Evolutionary conservation across 1,284 basidiomycete genomes (phyloP).

Genomic region (Phlebopus sp.): DNA sequence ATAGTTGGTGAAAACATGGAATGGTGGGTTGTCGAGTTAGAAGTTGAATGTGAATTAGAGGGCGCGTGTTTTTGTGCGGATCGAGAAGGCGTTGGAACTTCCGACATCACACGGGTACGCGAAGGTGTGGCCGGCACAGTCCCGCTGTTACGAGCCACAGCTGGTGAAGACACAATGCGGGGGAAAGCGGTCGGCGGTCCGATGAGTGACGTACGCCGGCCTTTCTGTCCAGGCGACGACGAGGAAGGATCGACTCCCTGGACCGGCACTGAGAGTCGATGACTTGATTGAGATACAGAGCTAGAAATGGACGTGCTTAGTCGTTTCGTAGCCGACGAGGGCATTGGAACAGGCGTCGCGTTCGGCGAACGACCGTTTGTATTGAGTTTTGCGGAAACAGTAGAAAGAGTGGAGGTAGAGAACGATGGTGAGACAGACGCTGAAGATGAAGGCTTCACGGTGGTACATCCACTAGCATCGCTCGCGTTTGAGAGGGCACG

Average conservation of each 20-base stretch:
- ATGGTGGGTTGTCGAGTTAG: constrained; percentile 19
- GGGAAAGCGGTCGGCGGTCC: constrained; percentile 33
- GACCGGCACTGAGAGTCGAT: constrained; percentile 20
- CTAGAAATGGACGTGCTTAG: constrained; percentile 15
- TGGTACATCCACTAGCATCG: constrained; percentile 37
- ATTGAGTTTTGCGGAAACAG: constrained; percentile 11
- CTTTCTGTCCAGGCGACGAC: constrained; percentile 25
- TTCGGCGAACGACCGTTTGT: constrained; percentile 26
- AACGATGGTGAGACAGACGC: constrained; percentile 28
- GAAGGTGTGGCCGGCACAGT: constrained; percentile 34
- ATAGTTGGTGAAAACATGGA: constrained; percentile 18
- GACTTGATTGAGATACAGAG: constrained; percentile 21
- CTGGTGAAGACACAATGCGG: constrained; percentile 28
- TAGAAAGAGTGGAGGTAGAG: constrained; percentile 18
- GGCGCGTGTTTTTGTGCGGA: constrained; percentile 18
- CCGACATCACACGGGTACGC: constrained; percentile 36
- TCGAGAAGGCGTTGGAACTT: constrained; percentile 25
- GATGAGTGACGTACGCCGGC: constrained; percentile 24
- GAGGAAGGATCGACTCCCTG: constrained; percentile 19
- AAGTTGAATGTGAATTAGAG: constrained; percentile 17
- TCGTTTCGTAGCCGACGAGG: constrained; percentile 20
- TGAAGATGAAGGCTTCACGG: constrained; percentile 35
- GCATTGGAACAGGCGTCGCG: constrained; percentile 29
- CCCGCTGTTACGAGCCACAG: constrained; percentile 20
- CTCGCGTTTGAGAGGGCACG: constrained; percentile 34